Conservation (phyloP, 176 grass and related monocot species). For the Oryza meyeriana region DNA sequence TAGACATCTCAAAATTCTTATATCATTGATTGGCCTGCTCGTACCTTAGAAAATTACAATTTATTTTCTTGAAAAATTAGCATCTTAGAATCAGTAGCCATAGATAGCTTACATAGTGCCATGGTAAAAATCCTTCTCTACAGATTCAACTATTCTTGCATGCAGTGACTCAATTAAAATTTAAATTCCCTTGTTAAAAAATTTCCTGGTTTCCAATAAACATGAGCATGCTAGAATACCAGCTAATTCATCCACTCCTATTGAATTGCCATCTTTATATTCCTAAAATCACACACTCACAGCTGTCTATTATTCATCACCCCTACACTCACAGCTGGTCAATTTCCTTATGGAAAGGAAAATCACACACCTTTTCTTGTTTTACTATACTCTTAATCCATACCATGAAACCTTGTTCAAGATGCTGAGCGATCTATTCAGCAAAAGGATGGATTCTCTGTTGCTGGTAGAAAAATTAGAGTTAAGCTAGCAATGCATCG, state of each 20-base stretch:
- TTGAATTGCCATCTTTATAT: too few relatives aligned
- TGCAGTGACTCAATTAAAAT: not conserved
- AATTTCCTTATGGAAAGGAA: too few relatives aligned
- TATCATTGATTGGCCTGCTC: not conserved
- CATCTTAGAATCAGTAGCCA: not conserved
- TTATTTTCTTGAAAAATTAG: not conserved
- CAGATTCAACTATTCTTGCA: not conserved
- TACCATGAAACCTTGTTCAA: conserved; percentile 17
- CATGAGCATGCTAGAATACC: not conserved
- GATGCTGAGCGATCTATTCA: conserved; percentile 83
- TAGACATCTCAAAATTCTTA: not conserved
- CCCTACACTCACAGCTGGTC: too few relatives aligned
- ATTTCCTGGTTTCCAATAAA: not conserved
- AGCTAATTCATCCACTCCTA: too few relatives aligned
- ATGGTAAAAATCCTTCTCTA: conserved; percentile 47
- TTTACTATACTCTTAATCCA: too few relatives aligned
- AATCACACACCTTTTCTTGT: too few relatives aligned
- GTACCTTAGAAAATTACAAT: not conserved
- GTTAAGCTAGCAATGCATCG: conserved; percentile 78
- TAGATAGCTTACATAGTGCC: conserved; percentile 25
- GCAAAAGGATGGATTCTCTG: conserved; percentile 64
- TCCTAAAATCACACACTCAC: too few relatives aligned
- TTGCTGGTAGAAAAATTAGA: conserved; percentile 84
- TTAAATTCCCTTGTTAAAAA: not conserved
- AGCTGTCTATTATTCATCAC: too few relatives aligned